phyloP scores from a whole-genome alignment of 495 filamentous ascomycete species.

The Xylaria intraflava region DNA sequence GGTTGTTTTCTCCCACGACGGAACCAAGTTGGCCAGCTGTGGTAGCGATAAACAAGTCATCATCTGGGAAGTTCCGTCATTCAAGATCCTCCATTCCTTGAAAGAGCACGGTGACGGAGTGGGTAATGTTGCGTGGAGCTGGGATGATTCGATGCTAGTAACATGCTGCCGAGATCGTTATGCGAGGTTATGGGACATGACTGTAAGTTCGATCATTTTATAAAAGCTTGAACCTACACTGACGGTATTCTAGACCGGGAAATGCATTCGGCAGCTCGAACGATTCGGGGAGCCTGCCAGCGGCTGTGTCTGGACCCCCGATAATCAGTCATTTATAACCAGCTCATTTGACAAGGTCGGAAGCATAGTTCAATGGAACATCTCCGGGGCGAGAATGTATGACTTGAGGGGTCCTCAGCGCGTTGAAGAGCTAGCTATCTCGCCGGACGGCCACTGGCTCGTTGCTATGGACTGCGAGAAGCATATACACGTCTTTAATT shows the following conservation, averaged over 20 bases:
- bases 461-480: slow-evolving; percentile 66
- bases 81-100: slow-evolving; percentile 58
- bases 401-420: slow-evolving; percentile 64
- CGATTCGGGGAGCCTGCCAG: slow-evolving; percentile 76
- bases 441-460: slow-evolving; percentile 68
- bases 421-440: slow-evolving; percentile 77
- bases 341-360: slow-evolving; percentile 65
- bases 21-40: slow-evolving; percentile 73
- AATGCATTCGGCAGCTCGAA: slow-evolving; percentile 54
- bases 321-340: slow-evolving; percentile 71
- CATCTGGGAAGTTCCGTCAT: slow-evolving; percentile 74
- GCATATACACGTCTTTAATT: slow-evolving; percentile 77
- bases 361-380: slow-evolving; percentile 63
- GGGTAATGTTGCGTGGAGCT: slow-evolving; percentile 80
- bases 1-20: slow-evolving; percentile 84
- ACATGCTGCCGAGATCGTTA: slow-evolving; percentile 69
- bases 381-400: slow-evolving; percentile 49
- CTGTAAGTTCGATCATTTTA: slow-evolving; percentile 46
- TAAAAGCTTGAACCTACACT: slow-evolving; percentile 6
- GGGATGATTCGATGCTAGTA: slow-evolving; percentile 77
- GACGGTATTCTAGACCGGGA: slow-evolving; percentile 54
- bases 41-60: slow-evolving; percentile 66
- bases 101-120: slow-evolving; percentile 59
- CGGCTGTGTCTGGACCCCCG: slow-evolving; percentile 75
- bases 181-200: slow-evolving; percentile 72